Conservation (phyloP, 306 rosid species). For the Quercus mongolica region DNA sequence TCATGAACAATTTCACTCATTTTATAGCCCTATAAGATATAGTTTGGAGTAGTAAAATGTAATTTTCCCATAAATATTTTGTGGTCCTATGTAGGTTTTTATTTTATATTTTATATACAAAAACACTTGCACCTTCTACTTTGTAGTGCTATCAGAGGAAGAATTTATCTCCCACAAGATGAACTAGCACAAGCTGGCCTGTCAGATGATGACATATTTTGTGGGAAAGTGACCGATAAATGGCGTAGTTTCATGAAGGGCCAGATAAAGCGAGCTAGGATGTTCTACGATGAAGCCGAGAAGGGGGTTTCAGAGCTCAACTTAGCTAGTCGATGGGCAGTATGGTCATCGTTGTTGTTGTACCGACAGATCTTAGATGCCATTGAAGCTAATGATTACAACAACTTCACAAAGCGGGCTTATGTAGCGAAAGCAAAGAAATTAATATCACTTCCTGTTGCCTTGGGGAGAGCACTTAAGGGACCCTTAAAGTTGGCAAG, state of each 20-base stretch:
- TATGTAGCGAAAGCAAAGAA: conserved; percentile 75
- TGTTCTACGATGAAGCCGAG: conserved; percentile 92
- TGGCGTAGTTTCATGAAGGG: conserved; percentile 90
- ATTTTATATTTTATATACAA: too few relatives aligned
- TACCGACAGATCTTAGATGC: conserved; percentile 82
- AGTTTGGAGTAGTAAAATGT: too few relatives aligned
- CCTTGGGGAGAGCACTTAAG: conserved; percentile 63
- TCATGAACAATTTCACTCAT: too few relatives aligned
- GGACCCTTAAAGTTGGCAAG: conserved; percentile 43
- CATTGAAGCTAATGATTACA: conserved; percentile 90
- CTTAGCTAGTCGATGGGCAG: conserved; percentile 93
- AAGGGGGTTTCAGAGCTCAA: conserved; percentile 72
- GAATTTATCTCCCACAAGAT: conserved; percentile 90
- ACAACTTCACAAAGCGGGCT: conserved; percentile 87
- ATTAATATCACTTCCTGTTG: conserved; percentile 60
- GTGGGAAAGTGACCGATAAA: conserved; percentile 67
- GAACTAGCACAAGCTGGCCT: conserved; percentile 83
- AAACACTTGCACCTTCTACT: neutral
- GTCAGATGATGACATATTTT: conserved; percentile 73
- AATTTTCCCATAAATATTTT: too few relatives aligned
- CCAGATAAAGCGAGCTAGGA: conserved; percentile 83
- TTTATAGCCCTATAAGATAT: too few relatives aligned
- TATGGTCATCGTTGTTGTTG: conserved; percentile 75
- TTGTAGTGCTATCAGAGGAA: conserved; percentile 86
- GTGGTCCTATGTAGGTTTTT: too few relatives aligned